Evolutionary conservation across 306 rosid genomes (phyloP).

Genomic region (Alnus glutinosa): DNA sequence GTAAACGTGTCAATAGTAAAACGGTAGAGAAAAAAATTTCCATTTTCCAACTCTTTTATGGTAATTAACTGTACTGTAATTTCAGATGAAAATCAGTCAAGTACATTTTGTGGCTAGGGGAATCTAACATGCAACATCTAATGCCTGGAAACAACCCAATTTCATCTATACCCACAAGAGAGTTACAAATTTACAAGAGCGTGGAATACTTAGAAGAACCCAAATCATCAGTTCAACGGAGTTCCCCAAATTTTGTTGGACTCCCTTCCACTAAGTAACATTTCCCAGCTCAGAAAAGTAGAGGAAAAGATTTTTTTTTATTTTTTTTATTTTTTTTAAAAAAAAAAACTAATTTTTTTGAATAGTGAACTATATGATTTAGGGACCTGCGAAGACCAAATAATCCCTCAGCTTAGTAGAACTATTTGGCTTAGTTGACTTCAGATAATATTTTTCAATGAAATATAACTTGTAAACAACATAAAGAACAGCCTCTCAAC

Average conservation of each 20-base stretch:
- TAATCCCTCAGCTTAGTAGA: conserved; percentile 1
- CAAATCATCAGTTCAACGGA: conserved; percentile 14
- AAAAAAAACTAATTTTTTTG: background rate
- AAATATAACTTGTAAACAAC: background rate
- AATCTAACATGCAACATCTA: background rate
- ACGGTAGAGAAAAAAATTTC: background rate
- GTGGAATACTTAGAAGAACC: background rate
- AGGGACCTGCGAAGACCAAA: conserved; percentile 2
- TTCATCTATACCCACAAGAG: background rate
- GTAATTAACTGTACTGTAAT: background rate
- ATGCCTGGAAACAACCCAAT: background rate
- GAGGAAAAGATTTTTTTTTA: background rate
- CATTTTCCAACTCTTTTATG: background rate
- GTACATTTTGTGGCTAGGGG: conserved; percentile 7
- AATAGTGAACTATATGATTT: too few relatives aligned
- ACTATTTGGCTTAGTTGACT: conserved; percentile 15
- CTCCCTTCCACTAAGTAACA: background rate
- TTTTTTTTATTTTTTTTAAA: too few relatives aligned
- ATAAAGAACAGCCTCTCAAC: background rate
- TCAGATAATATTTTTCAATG: background rate
- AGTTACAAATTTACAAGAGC: background rate
- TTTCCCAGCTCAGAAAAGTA: background rate
- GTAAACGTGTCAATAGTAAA: background rate
- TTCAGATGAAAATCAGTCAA: conserved; percentile 1
- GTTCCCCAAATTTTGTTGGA: background rate